Evolutionary conservation across 1,284 basidiomycete genomes (phyloP), one percentile per base, ranked within the genome.

Genomic region (Termitomyces sp.): DNA sequence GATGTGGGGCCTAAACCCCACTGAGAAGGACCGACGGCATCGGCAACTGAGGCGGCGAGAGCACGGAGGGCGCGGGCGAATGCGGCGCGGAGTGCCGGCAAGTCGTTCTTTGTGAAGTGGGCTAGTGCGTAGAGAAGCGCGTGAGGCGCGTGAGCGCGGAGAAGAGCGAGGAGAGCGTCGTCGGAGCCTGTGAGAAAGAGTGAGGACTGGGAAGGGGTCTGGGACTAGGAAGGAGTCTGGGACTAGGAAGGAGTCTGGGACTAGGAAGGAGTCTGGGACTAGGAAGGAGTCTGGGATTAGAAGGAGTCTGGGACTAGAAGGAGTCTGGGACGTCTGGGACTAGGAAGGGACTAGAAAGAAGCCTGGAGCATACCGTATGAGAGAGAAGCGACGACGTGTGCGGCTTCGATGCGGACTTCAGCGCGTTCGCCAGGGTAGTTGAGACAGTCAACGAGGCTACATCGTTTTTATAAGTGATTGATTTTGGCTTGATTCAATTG

Each of bases 321-420:
- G 40, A 41, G 31, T 40, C 12, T 21, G 24, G 6, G 8, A n/a
- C n/a, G 31, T 40, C 13, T 19, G 21, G 6, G 7, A 31, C 13
- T 19, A 19, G 6, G 8, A 30, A 39, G 19, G 28, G 9, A 34
- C n/a, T 36, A 42, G 13, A 4, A 42, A 3, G 40, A 41, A 33
- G 58, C 66, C 10, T 6, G 6, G 5, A 15, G 15, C 34, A n/a
- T 56, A 83, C 84, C 86, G 58, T 86, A 85, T 0, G 87, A 79
- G 9, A 91, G 73, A 0, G 88, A 90, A 0, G 86, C 78, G 15
- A 90, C 73, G 39, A 90, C 76, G 61, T 89, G 84, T 0, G 87
- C 85, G 0, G 88, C 85, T 63, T 90, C 88, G 46, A 83, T 75
- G 7, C 83, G 78, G 36, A 60, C 73, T 31, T 82, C 79, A 10